Conservation (phyloP, 2,329 filamentous ascomycete genomes). For the Tolypocladium amazonense region DNA sequence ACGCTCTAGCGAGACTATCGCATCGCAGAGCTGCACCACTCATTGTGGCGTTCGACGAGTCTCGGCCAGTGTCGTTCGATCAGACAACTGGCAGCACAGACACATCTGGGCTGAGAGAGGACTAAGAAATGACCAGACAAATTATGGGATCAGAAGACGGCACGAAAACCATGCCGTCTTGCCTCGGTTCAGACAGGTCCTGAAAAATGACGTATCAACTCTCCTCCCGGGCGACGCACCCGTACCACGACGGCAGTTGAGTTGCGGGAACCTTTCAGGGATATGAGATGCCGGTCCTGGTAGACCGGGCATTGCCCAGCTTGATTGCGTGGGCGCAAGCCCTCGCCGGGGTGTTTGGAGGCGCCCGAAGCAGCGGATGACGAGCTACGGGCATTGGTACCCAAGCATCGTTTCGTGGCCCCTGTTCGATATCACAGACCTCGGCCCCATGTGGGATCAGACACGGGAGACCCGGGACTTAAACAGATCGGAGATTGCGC, state of each 20-base stretch:
- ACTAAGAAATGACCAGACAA: background rate
- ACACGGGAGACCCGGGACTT: too few species aligned
- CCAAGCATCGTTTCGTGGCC: too few species aligned
- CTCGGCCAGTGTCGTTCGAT: background rate
- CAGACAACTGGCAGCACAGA: background rate
- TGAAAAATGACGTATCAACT: background rate
- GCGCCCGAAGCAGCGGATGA: too few species aligned
- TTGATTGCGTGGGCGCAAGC: too few species aligned
- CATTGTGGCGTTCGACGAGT: background rate
- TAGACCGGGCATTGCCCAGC: too few species aligned
- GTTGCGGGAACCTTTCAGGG: too few species aligned
- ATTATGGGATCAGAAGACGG: too few species aligned
- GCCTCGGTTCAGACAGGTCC: background rate
- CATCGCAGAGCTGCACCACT: background rate
- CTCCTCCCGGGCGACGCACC: background rate
- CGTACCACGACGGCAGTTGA: background rate
- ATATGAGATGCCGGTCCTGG: too few species aligned
- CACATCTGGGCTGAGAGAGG: background rate
- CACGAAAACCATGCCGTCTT: background rate
- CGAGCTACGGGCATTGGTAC: too few species aligned
- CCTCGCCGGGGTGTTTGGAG: too few species aligned
- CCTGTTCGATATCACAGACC: background rate
- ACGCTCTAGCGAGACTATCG: background rate
- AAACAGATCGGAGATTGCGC: background rate
- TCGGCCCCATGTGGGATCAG: too few species aligned